Conservation (phyloP, 352 stramenopile species). For the Plasmopara halstedii region DNA sequence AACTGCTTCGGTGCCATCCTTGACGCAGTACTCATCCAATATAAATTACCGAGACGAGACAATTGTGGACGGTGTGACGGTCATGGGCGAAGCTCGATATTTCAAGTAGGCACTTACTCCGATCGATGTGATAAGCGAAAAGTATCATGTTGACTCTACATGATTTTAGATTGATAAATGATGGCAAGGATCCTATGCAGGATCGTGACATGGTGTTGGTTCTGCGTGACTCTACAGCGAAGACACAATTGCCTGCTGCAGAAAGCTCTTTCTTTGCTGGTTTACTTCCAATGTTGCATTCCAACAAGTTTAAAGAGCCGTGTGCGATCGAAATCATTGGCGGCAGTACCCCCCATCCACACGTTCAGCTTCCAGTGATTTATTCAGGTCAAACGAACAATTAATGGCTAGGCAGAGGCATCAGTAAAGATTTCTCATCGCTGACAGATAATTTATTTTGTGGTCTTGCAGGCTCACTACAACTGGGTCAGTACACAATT, state of each 20-base stretch:
- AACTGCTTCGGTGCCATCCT: conserved; percentile 35
- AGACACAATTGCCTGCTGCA: conserved; percentile 29
- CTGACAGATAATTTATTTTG: conserved; percentile 1
- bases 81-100: conserved; percentile 52
- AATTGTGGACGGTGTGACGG: conserved; percentile 26
- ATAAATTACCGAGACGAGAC: conserved; percentile 43
- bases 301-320: conserved; percentile 17
- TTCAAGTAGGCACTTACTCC: conserved; percentile 32
- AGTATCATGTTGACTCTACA: neutral
- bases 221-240: conserved; percentile 41
- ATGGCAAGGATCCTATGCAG: conserved; percentile 46
- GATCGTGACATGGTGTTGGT: conserved; percentile 54
- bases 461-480: conserved; percentile 42
- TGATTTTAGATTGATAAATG: conserved; percentile 37
- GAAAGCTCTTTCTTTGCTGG: conserved; percentile 30
- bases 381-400: conserved; percentile 39
- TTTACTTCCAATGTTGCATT: conserved; percentile 28
- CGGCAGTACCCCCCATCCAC: conserved; percentile 35
- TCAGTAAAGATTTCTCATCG: neutral
- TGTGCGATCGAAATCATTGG: conserved; percentile 50
- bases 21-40: conserved; percentile 83
- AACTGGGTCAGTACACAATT: conserved; percentile 65
- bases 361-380: conserved; percentile 38
- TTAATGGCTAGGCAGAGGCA: neutral
- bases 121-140: neutral